Base-by-base conservation (phyloP, 2,329 filamentous ascomycete species). In the Bipolaris gigantea region DNA sequence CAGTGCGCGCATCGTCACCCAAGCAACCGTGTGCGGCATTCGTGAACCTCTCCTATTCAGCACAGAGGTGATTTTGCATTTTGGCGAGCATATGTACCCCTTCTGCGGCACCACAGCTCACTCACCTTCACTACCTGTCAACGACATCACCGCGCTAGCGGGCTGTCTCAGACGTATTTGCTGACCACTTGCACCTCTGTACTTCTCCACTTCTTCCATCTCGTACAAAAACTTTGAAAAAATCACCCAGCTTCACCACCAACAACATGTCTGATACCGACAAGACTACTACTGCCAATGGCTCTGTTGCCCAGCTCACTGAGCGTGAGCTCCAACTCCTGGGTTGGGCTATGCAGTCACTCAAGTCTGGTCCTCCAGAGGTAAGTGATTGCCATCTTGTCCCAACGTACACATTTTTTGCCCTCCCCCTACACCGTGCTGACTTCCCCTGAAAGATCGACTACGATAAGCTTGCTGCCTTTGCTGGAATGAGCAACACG, bases 291-390 rank as follows among this genome's bases (percentile, higher is more conserved):
- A 44, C 49, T 10, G 23, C 60, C 33, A 44, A 32, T 40, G 43
- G 33, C 40, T 35, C 53, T n/a, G 42, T 50, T 23, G 49, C 62
- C 38, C 48, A 58, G 27, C 73, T 74, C 66, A 71, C 64, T 18
- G 71, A 71, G 46, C 70, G 72, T 23, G 72, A 74, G 60, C 62
- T 72, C 15, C 62, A 72, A 50, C 56, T 74, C 46, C 67, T 74
- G 6, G 57, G 64, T 13, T 73, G 64, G 64, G 72, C 70, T 7
- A 73, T 73, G 70, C 66, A 69, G 62, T 73, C 66, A 2, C 62
- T 73, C 57, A 74, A 73, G 64, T 69, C 68, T 11, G 71, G 70
- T 16, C 69, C 71, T 23, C 72, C 71, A 4, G 72, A 74, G 25
- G 70, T 71, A 57, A 8, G 59, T 50, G 13, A 15, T 7, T 30